Percentiles rank a stretch among this genome's conserved stretches.
These are phyloP conservation scores for Populus hybrid DNA, from an alignment of 441 rosid genomes.

Conservation along the genomic window DNA sequence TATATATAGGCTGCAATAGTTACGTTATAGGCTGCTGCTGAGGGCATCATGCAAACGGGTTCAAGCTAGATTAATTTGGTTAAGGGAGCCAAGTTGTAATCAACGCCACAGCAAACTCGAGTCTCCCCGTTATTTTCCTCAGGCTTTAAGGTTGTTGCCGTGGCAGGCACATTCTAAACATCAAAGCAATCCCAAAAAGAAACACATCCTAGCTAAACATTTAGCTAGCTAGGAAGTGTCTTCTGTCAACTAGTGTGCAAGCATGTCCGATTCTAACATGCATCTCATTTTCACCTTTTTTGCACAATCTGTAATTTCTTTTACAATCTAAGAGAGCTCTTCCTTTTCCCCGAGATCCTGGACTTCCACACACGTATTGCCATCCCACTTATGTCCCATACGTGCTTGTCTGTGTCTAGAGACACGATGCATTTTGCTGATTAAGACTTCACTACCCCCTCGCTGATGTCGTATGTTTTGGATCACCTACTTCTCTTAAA, in stretches of 20 bases:
- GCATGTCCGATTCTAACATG: not conserved
- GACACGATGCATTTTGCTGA: not conserved
- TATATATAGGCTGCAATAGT: too few relatives aligned
- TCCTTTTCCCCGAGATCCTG: not conserved
- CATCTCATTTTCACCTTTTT: not conserved
- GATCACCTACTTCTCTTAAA: slow-evolving; percentile 16
- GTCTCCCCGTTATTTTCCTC: not conserved
- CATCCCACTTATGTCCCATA: not conserved
- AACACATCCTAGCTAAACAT: not conserved
- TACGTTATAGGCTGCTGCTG: too few relatives aligned
- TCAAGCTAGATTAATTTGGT: too few relatives aligned
- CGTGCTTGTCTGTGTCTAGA: slow-evolving; percentile 8
- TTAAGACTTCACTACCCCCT: too few relatives aligned
- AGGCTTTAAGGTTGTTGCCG: not conserved
- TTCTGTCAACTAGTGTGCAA: not conserved
- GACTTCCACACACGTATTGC: not conserved
- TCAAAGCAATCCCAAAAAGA: not conserved
- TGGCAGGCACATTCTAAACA: not conserved
- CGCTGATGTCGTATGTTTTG: not conserved
- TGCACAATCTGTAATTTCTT: not conserved
- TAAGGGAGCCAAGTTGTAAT: too few relatives aligned
- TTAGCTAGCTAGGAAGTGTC: not conserved
- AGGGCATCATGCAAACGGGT: too few relatives aligned
- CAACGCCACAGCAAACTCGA: not conserved
- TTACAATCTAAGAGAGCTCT: not conserved